Percentiles rank a stretch among this genome's conserved stretches.
Conservation (phyloP, 208 protist species). For the Leishmania tarentolae region DNA sequence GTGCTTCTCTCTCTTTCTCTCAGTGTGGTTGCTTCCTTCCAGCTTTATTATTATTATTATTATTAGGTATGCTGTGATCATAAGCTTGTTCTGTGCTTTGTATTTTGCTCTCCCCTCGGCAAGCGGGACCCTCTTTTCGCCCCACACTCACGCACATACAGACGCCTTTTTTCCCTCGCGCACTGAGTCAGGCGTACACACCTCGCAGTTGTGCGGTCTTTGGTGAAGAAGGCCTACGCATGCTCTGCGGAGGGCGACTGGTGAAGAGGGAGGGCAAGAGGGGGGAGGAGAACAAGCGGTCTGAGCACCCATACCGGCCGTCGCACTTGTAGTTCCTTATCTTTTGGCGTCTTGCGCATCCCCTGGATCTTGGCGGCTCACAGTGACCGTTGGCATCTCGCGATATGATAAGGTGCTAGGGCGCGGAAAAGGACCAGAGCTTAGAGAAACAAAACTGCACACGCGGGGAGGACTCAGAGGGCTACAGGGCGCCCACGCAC, state of each 20-base stretch:
- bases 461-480: not conserved
- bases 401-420: not conserved
- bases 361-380: not conserved
- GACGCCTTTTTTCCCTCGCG: not conserved
- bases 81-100: not conserved
- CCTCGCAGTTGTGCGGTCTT: not conserved
- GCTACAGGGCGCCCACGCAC: not conserved
- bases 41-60: too few species aligned
- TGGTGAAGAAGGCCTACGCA: not conserved
- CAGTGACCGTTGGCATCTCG: not conserved
- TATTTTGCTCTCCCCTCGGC: not conserved
- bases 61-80: too few species aligned
- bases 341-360: not conserved
- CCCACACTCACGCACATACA: not conserved
- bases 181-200: not conserved
- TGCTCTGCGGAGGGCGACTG: not conserved
- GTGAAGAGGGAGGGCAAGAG: not conserved
- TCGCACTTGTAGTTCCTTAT: not conserved
- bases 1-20: not conserved
- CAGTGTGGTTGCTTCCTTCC: not conserved
- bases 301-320: not conserved
- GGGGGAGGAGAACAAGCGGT: too few species aligned
- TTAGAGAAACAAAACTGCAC: not conserved
- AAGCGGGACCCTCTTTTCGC: not conserved
- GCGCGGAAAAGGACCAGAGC: not conserved